phyloP scores from a whole-genome alignment of 441 rosid genomes.

The Adansonia madagascariensis region DNA sequence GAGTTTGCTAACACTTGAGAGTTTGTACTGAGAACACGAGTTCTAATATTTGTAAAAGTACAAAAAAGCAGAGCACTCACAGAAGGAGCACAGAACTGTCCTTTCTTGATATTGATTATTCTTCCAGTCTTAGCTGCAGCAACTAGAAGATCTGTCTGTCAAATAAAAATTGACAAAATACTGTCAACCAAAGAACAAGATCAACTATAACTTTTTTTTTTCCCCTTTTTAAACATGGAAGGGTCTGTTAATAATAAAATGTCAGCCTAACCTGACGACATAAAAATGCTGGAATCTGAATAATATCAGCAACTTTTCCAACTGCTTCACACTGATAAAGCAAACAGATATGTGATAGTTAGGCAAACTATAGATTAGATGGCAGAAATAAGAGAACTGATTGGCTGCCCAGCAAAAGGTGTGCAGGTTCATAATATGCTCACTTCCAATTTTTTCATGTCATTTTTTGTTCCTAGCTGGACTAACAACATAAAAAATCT shows the following conservation, averaged over 20 bases:
- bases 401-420: slow-evolving; percentile 19
- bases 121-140: slow-evolving; percentile 92
- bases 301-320: slow-evolving; percentile 82
- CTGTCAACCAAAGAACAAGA: slow-evolving; percentile 12
- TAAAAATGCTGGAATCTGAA: slow-evolving; percentile 94
- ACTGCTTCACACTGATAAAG: slow-evolving; percentile 73
- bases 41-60: slow-evolving; percentile 18
- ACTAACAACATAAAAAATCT: neutral
- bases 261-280: slow-evolving; percentile 78
- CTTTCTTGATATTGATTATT: slow-evolving; percentile 86
- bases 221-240: neutral
- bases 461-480: neutral
- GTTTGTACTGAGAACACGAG: slow-evolving; percentile 17
- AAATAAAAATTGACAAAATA: slow-evolving; percentile 14
- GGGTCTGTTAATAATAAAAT: slow-evolving; percentile 6
- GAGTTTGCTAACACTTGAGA: neutral
- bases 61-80: slow-evolving; percentile 50
- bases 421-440: neutral
- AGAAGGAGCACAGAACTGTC: slow-evolving; percentile 88
- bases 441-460: neutral
- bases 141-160: slow-evolving; percentile 89
- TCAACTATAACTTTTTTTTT: neutral
- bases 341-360: slow-evolving; percentile 15
- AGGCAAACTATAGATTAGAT: neutral
- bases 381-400: neutral